Base-by-base conservation (phyloP, 208 protist genomes). In the Zelonia costaricensis region DNA sequence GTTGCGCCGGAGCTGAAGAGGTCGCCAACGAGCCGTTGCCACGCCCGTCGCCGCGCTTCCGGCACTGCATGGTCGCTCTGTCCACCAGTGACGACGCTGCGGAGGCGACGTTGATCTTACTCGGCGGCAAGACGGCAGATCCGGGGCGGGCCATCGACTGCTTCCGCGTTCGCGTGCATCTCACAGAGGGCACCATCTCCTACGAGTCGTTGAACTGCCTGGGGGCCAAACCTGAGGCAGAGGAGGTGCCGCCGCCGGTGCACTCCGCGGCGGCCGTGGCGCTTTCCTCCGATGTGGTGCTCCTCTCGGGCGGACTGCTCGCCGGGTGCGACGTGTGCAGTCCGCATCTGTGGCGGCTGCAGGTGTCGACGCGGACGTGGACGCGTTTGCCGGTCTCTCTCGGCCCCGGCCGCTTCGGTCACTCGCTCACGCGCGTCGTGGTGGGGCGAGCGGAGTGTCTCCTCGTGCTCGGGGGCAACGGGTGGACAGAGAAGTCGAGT, bases 381-480 rank as follows among this genome's bases (percentile, higher is more conserved):
- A 48, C 40, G 4, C 40, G 59, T 0, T 18, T 76, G 48, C 40
- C 52, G 0, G 38, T 64, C 22, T 23, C 33, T 16, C 49, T 61
- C 16, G 62, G 51, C 9, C 60, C 36, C 8, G 60, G 72, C 0
- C 83, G 89, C 25, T 95, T 85, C 60, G 87, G 86, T 0, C 89
- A 93, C 62, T 69, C 75, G 1, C 78, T 90, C 60, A 79, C 70
- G 18, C 60, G 36, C 8, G 70, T 89, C 20, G 20, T 33, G 1
- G 60, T 92, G 6, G 42, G 77, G 33, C 69, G 70, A 20, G 42
- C 12, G 3, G 52, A 61, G 4, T 70, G 35, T 36, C 43, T 93
- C 12, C 64, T 95, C 16, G 13, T 93, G 4, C 69, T 93, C 4
- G 89, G 89, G 30, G 89, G 89, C 42, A 82, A 79, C 52, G 62